Conservation (phyloP, 1,284 basidiomycete genomes). For the Gastroboletus turbinatus region DNA sequence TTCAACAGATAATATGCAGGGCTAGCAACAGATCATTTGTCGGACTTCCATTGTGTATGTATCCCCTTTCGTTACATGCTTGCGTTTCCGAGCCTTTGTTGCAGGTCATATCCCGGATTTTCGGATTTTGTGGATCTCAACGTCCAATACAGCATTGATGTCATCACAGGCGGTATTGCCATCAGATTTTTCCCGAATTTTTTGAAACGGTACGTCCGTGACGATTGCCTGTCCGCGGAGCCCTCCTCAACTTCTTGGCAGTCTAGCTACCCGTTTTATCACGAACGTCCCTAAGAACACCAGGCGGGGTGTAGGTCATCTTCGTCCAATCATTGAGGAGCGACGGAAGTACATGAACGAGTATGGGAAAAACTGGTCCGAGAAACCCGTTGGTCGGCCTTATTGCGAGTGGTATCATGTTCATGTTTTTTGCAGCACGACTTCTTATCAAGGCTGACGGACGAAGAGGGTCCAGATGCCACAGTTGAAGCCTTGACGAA, state of each 20-base stretch:
- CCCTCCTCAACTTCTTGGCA: neutral
- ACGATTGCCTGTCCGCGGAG: neutral
- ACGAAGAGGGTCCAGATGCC: conserved; percentile 35
- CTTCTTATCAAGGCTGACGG: conserved; percentile 44
- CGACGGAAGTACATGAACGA: conserved; percentile 32
- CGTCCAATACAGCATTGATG: conserved; percentile 34
- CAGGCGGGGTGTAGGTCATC: conserved; percentile 22
- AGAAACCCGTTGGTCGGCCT: conserved; percentile 36
- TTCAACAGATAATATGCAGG: conserved; percentile 32
- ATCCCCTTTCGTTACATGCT: neutral
- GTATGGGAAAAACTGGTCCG: conserved; percentile 37
- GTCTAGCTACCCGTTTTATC: conserved; percentile 13
- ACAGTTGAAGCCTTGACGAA: conserved; percentile 30
- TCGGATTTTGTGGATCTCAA: conserved; percentile 37
- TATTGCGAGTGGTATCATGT: too few species aligned
- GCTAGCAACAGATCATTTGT: conserved; percentile 39
- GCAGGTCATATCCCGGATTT: conserved; percentile 41
- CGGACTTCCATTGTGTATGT: conserved; percentile 39
- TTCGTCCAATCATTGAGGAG: conserved; percentile 38
- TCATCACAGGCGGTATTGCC: conserved; percentile 27
- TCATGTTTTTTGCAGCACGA: conserved; percentile 33
- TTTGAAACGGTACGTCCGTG: conserved; percentile 31
- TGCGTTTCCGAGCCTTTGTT: neutral
- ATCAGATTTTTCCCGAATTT: conserved; percentile 39
- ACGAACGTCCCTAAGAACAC: conserved; percentile 21